A percentile compares a stretch with the other conserved stretches of the same genome.
Evolutionary conservation across 768 basidiomycete genomes (phyloP).

Genomic region (Amanita pseudoporphyria): DNA sequence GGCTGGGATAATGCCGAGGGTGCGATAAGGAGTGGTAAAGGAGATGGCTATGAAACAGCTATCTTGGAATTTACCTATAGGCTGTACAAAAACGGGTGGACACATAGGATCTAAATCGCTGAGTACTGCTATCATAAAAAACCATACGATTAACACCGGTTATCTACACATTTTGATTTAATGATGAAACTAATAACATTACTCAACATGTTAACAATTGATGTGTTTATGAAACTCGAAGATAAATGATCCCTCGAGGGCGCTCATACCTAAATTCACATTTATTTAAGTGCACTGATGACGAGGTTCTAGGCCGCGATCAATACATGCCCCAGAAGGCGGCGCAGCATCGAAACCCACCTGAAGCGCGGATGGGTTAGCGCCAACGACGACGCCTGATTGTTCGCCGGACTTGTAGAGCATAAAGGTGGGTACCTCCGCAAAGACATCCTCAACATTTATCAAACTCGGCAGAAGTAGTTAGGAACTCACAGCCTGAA

Average conservation of each 20-base stretch:
- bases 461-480: background rate
- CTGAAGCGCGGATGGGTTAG: conserved; percentile 5
- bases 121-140: no score
- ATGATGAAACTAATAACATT: background rate
- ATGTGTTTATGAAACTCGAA: no score
- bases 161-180: background rate
- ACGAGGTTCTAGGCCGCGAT: background rate
- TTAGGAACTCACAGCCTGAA: conserved; percentile 35
- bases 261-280: no score
- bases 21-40: background rate
- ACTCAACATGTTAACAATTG: no score
- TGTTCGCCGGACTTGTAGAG: conserved; percentile 10
- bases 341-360: background rate
- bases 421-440: conserved; percentile 16
- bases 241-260: no score
- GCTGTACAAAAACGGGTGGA: conserved; percentile 70
- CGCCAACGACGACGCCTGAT: conserved; percentile 8
- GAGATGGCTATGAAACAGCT: conserved; percentile 21
- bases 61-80: conserved; percentile 48
- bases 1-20: background rate
- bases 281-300: no score
- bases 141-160: no score
- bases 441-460: background rate
- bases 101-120: no score
- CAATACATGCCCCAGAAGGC: no score